phyloP scores from a whole-genome alignment of 768 basidiomycete genomes.

The Pluteus cervinus region DNA sequence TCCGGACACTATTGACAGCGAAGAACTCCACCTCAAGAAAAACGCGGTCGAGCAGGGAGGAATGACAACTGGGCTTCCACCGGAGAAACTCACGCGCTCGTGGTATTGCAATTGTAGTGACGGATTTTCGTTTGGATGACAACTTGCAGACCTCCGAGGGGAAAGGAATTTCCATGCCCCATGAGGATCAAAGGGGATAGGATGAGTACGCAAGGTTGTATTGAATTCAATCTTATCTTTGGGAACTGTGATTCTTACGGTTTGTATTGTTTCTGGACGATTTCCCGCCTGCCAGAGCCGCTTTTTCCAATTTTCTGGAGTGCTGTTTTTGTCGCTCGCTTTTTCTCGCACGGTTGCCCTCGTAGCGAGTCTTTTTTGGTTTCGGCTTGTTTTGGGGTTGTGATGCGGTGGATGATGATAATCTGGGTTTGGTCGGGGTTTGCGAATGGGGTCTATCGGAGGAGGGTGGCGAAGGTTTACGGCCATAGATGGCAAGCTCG shows the following conservation, averaged over 20 bases:
- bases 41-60: too few relatives aligned
- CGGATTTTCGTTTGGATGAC: too few relatives aligned
- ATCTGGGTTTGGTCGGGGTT: neutral
- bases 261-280: neutral
- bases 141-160: too few relatives aligned
- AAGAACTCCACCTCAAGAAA: too few relatives aligned
- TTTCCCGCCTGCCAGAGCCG: constrained; percentile 7
- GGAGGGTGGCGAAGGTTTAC: constrained; percentile 10
- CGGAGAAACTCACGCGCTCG: too few relatives aligned
- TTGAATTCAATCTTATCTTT: too few relatives aligned
- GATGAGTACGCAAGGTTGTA: too few relatives aligned
- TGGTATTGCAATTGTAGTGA: too few relatives aligned
- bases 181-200: too few relatives aligned
- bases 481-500: constrained; percentile 47
- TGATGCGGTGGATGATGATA: constrained; percentile 5
- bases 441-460: constrained; percentile 2
- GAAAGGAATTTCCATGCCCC: too few relatives aligned
- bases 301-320: constrained; percentile 12
- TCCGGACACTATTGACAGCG: too few relatives aligned
- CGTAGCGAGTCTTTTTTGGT: constrained; percentile 12
- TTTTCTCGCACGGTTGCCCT: constrained; percentile 12
- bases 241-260: neutral
- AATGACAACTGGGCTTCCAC: too few relatives aligned
- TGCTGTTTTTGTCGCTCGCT: constrained; percentile 12
- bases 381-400: constrained; percentile 12